phyloP scores from a whole-genome alignment of 1,284 basidiomycete species.

The Irpex sp. region DNA sequence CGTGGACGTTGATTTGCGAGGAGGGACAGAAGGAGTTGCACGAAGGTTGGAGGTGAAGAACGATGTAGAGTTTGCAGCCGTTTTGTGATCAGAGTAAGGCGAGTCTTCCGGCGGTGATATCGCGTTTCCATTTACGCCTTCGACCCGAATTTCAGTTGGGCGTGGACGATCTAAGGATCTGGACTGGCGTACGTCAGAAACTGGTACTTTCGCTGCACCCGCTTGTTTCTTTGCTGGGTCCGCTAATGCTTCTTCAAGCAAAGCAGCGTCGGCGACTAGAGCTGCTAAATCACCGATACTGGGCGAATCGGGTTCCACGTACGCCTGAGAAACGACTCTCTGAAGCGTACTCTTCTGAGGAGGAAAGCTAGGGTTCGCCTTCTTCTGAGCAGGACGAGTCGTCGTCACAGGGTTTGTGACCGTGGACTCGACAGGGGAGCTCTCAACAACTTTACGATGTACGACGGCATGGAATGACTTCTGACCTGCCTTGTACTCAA shows the following conservation, averaged over 20 bases:
- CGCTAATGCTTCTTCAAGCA: slow-evolving; percentile 26
- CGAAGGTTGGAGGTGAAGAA: neutral
- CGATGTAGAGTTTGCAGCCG: neutral
- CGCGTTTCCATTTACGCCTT: neutral
- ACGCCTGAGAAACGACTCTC: slow-evolving; percentile 3
- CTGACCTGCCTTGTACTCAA: slow-evolving; percentile 19
- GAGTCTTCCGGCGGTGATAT: neutral
- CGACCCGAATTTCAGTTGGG: neutral
- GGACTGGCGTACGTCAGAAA: slow-evolving; percentile 4
- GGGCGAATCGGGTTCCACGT: slow-evolving; percentile 16
- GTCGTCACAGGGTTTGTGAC: slow-evolving; percentile 4
- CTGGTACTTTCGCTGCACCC: neutral
- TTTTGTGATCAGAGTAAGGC: slow-evolving; percentile 1
- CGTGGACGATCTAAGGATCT: neutral
- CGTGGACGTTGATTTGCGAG: neutral
- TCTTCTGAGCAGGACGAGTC: neutral
- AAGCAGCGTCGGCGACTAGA: slow-evolving; percentile 24
- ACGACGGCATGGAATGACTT: slow-evolving; percentile 28
- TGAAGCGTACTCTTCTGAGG: slow-evolving; percentile 11
- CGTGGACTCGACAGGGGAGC: slow-evolving; percentile 7
- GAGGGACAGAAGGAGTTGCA: neutral
- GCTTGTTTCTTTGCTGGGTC: slow-evolving; percentile 18
- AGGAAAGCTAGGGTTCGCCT: neutral
- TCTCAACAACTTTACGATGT: slow-evolving; percentile 25
- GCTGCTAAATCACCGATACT: slow-evolving; percentile 26